phyloP scores from a whole-genome alignment of 345 rosid species.

The Populus simonii region DNA sequence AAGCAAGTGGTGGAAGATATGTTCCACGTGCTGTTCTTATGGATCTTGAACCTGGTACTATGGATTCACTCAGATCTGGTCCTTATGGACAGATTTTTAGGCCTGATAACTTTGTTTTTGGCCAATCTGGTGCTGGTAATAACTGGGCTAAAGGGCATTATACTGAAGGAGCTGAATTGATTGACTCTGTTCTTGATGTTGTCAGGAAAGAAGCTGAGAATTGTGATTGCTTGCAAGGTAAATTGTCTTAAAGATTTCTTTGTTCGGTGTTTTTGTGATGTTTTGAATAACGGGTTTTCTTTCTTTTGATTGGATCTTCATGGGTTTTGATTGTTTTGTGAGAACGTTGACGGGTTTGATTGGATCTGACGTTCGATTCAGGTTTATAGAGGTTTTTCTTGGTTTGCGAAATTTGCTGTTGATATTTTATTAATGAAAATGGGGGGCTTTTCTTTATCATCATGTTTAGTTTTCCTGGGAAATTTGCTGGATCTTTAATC shows the following conservation, averaged over 20 bases:
- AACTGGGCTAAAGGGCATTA: constrained; percentile 27
- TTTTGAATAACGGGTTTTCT: neutral
- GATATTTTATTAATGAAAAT: neutral
- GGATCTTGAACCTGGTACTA: constrained; percentile 31
- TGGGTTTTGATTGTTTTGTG: neutral
- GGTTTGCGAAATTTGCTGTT: neutral
- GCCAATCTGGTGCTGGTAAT: constrained; percentile 18
- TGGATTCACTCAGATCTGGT: constrained; percentile 28
- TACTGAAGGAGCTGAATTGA: constrained; percentile 28
- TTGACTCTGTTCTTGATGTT: constrained; percentile 24
- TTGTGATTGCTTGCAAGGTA: constrained; percentile 28
- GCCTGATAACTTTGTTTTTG: constrained; percentile 23
- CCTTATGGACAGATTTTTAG: constrained; percentile 24
- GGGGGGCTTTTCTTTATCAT: neutral
- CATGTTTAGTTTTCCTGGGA: neutral
- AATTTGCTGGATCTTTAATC: no score
- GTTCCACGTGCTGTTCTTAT: constrained; percentile 28
- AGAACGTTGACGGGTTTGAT: neutral
- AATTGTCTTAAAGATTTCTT: no score
- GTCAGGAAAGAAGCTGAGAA: constrained; percentile 26
- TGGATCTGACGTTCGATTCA: neutral
- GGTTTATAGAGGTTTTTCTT: neutral
- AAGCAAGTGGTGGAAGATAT: constrained; percentile 25
- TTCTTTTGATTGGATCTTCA: neutral
- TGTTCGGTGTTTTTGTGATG: neutral